A percentile compares a stretch with the other conserved stretches of the same genome.
Conservation (phyloP, 805 yeast genomes). For the Cyberlindnera maritima region DNA sequence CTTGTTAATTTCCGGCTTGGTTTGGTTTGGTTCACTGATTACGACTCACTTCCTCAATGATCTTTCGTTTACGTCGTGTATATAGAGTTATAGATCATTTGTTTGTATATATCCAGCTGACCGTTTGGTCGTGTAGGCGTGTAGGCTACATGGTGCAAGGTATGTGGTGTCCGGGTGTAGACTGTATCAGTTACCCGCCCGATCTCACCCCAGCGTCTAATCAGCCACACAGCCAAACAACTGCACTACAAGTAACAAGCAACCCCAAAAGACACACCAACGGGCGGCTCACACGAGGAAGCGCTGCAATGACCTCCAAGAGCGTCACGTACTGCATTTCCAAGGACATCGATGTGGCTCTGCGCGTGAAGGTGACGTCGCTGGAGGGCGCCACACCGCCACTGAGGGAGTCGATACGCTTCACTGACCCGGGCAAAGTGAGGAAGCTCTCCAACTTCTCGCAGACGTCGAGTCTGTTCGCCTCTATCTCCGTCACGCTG, state of each 20-base stretch:
- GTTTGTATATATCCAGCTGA: background rate
- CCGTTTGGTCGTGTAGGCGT: too few species aligned
- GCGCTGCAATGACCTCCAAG: slow-evolving; percentile 26
- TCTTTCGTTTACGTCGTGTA: background rate
- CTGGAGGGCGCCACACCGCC: slow-evolving; percentile 43
- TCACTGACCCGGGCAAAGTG: slow-evolving; percentile 45
- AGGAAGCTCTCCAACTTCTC: slow-evolving; percentile 39
- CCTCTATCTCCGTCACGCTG: slow-evolving; percentile 44
- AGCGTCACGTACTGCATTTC: slow-evolving; percentile 56
- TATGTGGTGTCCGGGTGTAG: background rate
- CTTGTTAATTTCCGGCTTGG: too few species aligned
- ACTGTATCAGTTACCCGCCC: too few species aligned
- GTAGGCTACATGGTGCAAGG: too few species aligned
- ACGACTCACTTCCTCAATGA: background rate
- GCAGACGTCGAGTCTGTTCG: slow-evolving; percentile 36
- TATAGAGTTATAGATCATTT: background rate
- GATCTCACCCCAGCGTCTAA: too few species aligned
- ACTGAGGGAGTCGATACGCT: slow-evolving; percentile 42
- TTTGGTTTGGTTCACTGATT: background rate
- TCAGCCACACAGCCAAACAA: too few species aligned
- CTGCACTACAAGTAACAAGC: too few species aligned
- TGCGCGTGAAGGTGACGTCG: slow-evolving; percentile 45
- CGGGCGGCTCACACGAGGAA: background rate
- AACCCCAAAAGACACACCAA: too few species aligned
- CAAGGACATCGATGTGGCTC: slow-evolving; percentile 48